Evolutionary conservation across 1,284 basidiomycete genomes (phyloP), one percentile per base, ranked within the genome.

Genomic region (Cystobasidium slooffiae): DNA sequence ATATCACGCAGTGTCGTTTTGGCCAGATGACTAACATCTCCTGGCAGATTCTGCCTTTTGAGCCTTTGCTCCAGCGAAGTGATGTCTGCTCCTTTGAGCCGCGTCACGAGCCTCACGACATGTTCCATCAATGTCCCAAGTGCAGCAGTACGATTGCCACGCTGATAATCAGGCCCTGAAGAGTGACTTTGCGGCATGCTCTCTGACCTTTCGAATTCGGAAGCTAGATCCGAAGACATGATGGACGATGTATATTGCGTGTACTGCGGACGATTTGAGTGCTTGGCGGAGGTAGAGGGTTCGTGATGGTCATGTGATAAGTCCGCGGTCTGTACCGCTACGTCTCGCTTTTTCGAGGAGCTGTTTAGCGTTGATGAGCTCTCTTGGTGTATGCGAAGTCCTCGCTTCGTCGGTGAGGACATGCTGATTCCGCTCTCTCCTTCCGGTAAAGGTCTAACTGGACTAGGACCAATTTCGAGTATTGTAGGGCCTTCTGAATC

Each of bases 21-120:
- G 0, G 94, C 95, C 18, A 98, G 85, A 80, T 97, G 92, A 16
- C 89, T 88, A 20, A 98, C 87, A 79, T 98, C 95, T 53, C 89
- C 90, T 2, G 91, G 83, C 1, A 98, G 86, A 79, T 95, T 88
- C 78, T 98, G 96, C 59, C 94, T 90, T 83, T 94, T 96, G 55
- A 99, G 85, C 16, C 96, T 89, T 74, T 91, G 91, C 55, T 92
- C 92, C 51, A 99, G 85, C 0, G 93, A 94, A 39, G 91, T 86
- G 0, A 95, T 90, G 78, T 99, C 95, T 0, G 94, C 90, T 0
- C 59, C 59, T 55, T 79, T 78, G 7, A 80, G 43, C n/a, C 64
- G 20, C 6, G 68, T 63, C n/a, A 75, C 41, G 4, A 77, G 58
- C n/a, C 67, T 64, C 16, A 62, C 52, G 5, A 75, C 77, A 31